These are phyloP conservation scores for Vachellia pachyceras DNA, from an alignment of 306 rosid genomes.

Conservation along the genomic window DNA sequence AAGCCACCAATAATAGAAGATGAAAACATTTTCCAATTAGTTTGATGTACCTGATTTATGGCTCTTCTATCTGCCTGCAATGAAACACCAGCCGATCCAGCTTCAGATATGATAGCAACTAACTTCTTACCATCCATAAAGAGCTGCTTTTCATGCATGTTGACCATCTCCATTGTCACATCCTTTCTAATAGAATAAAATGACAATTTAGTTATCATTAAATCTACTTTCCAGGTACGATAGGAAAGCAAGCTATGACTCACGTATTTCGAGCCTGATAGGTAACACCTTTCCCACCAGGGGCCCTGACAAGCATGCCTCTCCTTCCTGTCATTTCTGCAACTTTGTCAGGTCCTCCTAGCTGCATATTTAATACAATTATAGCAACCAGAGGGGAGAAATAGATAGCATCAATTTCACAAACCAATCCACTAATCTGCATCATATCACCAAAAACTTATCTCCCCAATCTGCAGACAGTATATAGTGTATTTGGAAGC, in stretches of 20 bases:
- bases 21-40: slow-evolving; percentile 26
- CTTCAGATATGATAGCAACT: slow-evolving; percentile 97
- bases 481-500: not conserved
- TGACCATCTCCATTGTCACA: slow-evolving; percentile 97
- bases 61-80: slow-evolving; percentile 98
- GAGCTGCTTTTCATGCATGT: slow-evolving; percentile 98
- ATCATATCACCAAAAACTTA: slow-evolving; percentile 9
- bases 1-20: not conserved
- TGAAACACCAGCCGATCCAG: slow-evolving; percentile 99
- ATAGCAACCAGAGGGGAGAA: slow-evolving; percentile 25
- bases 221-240: slow-evolving; percentile 10
- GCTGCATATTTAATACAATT: slow-evolving; percentile 53
- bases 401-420: slow-evolving; percentile 19
- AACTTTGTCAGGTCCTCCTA: slow-evolving; percentile 97
- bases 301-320: slow-evolving; percentile 97
- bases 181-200: slow-evolving; percentile 71
- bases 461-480: not conserved
- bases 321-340: slow-evolving; percentile 99
- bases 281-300: slow-evolving; percentile 94
- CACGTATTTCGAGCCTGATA: slow-evolving; percentile 97
- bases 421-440: not conserved
- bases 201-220: slow-evolving; percentile 24
- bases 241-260: slow-evolving; percentile 49
- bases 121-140: slow-evolving; percentile 97
- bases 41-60: slow-evolving; percentile 70